Conservation (phyloP, 345 rosid genomes). For the Aethionema arabicum region DNA sequence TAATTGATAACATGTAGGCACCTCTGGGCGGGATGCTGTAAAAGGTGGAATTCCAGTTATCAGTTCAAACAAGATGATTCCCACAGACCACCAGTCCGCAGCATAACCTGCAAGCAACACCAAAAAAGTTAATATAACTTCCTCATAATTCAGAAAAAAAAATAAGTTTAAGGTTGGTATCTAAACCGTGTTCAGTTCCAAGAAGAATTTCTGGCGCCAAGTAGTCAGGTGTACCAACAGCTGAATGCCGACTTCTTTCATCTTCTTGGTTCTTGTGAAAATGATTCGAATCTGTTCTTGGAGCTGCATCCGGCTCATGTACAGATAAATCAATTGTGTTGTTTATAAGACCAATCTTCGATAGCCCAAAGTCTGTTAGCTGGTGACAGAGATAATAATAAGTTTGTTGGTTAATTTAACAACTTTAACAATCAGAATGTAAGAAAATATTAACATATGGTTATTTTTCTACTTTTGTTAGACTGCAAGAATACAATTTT, state of each 20-base stretch:
- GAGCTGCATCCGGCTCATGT: constrained; percentile 44
- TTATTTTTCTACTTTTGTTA: background rate
- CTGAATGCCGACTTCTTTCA: constrained; percentile 52
- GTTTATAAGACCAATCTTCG: constrained; percentile 82
- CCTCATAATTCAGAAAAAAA: constrained; percentile 6
- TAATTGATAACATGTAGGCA: constrained; percentile 24
- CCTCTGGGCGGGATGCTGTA: constrained; percentile 72
- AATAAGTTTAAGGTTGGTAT: constrained; percentile 27
- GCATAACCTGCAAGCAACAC: constrained; percentile 61
- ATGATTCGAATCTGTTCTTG: constrained; percentile 39
- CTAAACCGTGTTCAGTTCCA: constrained; percentile 73
- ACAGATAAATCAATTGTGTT: constrained; percentile 69
- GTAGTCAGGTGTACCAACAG: constrained; percentile 90
- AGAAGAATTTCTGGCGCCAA: constrained; percentile 93
- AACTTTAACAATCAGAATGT: constrained; percentile 13
- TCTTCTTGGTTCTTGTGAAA: constrained; percentile 45
- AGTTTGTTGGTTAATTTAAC: constrained; percentile 16
- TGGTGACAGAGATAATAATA: constrained; percentile 45
- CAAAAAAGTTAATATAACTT: constrained; percentile 34
- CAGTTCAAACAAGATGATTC: constrained; percentile 76
- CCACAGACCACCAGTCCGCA: constrained; percentile 90
- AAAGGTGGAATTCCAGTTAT: constrained; percentile 86
- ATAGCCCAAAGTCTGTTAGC: constrained; percentile 89
- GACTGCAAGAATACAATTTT: background rate
- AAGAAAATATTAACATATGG: constrained; percentile 7